Evolutionary conservation across 768 basidiomycete genomes (phyloP).

Genomic region (Xerocomellus dryophilus): DNA sequence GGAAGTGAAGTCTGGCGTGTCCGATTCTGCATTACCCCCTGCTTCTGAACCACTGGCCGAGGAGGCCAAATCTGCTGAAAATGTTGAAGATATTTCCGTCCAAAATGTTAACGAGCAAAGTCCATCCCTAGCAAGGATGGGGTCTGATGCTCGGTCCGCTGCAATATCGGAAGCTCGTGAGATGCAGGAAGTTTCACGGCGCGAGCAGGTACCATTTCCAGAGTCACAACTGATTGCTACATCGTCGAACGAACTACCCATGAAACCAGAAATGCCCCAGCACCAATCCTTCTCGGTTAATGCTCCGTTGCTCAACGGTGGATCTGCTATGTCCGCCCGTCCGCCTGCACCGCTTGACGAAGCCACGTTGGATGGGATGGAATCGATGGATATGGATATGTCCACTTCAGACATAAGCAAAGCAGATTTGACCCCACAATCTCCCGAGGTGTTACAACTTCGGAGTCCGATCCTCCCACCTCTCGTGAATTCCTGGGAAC

Average conservation of each 20-base stretch:
- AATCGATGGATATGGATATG: conserved; percentile 7
- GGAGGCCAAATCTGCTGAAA: not conserved
- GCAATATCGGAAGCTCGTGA: not conserved
- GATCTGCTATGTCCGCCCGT: not conserved
- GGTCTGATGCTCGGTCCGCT: not conserved
- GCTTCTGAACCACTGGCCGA: not conserved
- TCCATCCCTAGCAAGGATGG: not conserved
- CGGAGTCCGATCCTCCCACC: conserved; percentile 11
- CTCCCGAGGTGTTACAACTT: not conserved
- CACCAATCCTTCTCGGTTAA: not conserved
- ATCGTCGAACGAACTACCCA: not conserved
- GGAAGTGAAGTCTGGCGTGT: not conserved
- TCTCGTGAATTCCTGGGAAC: conserved; percentile 8
- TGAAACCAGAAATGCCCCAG: not conserved
- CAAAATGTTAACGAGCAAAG: conserved; percentile 2
- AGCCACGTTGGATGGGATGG: not conserved
- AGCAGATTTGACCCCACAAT: not conserved
- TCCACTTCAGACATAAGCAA: not conserved
- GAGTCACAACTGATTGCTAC: not conserved
- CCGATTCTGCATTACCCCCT: not conserved
- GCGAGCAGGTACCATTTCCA: not conserved
- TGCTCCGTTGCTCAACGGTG: not conserved
- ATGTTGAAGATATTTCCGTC: not conserved
- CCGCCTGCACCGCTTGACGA: not conserved
- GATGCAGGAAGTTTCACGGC: not conserved